A percentile compares a stretch with the other conserved stretches of the same genome.
These are phyloP conservation scores for Arthrinium puccinioides DNA, from an alignment of 2,329 filamentous ascomycete genomes.

Conservation along the genomic window DNA sequence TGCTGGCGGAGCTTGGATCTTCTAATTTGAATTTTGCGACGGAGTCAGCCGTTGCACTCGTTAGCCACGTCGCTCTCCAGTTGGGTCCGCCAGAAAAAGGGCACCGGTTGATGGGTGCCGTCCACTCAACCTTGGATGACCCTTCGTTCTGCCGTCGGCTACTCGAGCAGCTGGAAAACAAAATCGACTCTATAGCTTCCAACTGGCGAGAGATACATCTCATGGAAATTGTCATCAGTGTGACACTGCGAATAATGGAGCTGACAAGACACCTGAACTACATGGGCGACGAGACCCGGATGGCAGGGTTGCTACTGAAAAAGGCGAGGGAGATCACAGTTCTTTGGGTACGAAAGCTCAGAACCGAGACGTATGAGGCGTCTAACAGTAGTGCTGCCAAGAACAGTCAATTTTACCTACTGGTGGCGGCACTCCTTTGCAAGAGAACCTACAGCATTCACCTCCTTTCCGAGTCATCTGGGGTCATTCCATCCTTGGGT, in stretches of 20 bases:
- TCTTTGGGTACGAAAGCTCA: slow-evolving; percentile 42
- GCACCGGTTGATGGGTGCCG: slow-evolving; percentile 29
- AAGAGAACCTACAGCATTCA: slow-evolving; percentile 25
- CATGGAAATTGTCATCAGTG: slow-evolving; percentile 50
- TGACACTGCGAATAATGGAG: slow-evolving; percentile 34
- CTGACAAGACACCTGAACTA: slow-evolving; percentile 8
- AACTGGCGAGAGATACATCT: slow-evolving; percentile 53
- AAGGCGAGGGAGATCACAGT: slow-evolving; percentile 34
- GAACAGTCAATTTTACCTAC: slow-evolving; percentile 33
- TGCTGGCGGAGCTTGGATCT: slow-evolving; percentile 42
- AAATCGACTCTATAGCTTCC: slow-evolving; percentile 35
- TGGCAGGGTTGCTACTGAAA: slow-evolving; percentile 27
- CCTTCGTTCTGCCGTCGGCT: slow-evolving; percentile 39
- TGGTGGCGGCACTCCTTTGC: slow-evolving; percentile 51
- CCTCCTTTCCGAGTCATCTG: slow-evolving; percentile 3
- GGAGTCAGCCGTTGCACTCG: slow-evolving; percentile 37
- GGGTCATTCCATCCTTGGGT: slow-evolving; percentile 4
- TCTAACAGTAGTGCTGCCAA: slow-evolving; percentile 28
- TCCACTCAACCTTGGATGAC: slow-evolving; percentile 45
- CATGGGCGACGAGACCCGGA: slow-evolving; percentile 1
- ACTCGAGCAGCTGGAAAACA: slow-evolving; percentile 31
- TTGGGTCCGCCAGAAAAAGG: slow-evolving; percentile 37
- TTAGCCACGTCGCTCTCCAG: slow-evolving; percentile 47
- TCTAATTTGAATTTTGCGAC: slow-evolving; percentile 54
- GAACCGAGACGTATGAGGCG: slow-evolving; percentile 32